Base-by-base conservation (phyloP, 495 filamentous ascomycete species). In the Aspergillus wentii region DNA sequence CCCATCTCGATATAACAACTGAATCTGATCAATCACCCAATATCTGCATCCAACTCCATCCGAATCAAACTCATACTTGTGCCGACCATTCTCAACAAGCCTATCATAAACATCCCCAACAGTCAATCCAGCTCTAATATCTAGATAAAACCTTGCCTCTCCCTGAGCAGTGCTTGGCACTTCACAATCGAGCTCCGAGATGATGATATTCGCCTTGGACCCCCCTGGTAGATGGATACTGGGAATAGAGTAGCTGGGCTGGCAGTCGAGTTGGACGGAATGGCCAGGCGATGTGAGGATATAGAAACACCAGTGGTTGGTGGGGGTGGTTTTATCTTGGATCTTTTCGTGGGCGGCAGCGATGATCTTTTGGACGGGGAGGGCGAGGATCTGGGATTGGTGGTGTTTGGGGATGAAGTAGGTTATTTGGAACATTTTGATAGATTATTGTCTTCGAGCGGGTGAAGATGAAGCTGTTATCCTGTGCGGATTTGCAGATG, bases 11-110 rank as follows among this genome's bases (percentile, higher is more conserved):
- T 27, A 18, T 1, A 51, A 30, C 20, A 43, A 18, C 17, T 43
- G 29, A 2, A 51, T 15, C 36, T 40, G 30, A 5, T 38, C 36
- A 1, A 31, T 41, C 3, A 41, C 33, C 48, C 48, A 51, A 20
- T 21, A 41, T 18, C 48, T 14, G n/a, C 43, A 44, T 1, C 72
- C 72, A 8, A 54, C 34, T 17, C 74, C 70, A 22, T 65, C 57
- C 10, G 44, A 67, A 51, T 90, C 75, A 57, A 83, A 90, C 33
- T 88, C 87, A 52, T 87, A 94, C 49, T 83, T 80, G 47, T 79
- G 54, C 30, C 78, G 69, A 8, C 88, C 88, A 44, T 88, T 73
- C 57, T 91, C 83, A 26, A 91, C 83, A 20, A 95, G 55, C 41
- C 34, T 52, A 55, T 23, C 44, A 35, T 27, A 20, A 13, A 56